Conservation (phyloP, 2,329 filamentous ascomycete species). For the Biscogniauxia sp. region DNA sequence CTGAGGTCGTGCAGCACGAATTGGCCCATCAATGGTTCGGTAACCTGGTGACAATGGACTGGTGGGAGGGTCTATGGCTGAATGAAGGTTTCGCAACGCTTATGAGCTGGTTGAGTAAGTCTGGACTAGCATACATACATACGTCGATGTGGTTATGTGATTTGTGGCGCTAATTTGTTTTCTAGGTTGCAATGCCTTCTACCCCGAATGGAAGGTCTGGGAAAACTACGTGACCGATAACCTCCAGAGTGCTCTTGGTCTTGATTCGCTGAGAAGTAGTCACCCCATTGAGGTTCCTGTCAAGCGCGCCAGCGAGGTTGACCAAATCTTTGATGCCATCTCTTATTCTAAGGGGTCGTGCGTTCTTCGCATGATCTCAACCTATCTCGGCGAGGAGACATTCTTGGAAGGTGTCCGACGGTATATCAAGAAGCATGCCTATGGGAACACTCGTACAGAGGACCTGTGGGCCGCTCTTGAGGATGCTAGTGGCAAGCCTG, state of each 20-base stretch:
- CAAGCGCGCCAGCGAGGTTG: constrained; percentile 92
- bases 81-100: constrained; percentile 91
- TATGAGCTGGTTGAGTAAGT: constrained; percentile 70
- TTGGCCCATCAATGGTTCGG: constrained; percentile 98
- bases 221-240: constrained; percentile 92
- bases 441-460: constrained; percentile 86
- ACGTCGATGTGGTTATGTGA: background rate
- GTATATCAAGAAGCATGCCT: constrained; percentile 96
- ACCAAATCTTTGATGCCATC: constrained; percentile 97
- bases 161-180: constrained; percentile 42
- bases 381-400: constrained; percentile 85
- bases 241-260: constrained; percentile 78
- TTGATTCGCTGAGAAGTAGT: constrained; percentile 90
- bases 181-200: constrained; percentile 83
- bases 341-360: constrained; percentile 97
- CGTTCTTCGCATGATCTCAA: constrained; percentile 95
- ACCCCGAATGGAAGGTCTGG: constrained; percentile 98
- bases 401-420: constrained; percentile 90
- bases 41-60: constrained; percentile 96
- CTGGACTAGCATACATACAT: background rate
- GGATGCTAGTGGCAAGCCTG: constrained; percentile 86
- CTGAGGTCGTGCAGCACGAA: constrained; percentile 95
- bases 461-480: constrained; percentile 88
- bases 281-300: constrained; percentile 96
- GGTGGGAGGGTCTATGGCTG: constrained; percentile 96